Evolutionary conservation across 495 filamentous ascomycete genomes (phyloP), one percentile per base, ranked within the genome.

Genomic region (Penicillium cataractarum): DNA sequence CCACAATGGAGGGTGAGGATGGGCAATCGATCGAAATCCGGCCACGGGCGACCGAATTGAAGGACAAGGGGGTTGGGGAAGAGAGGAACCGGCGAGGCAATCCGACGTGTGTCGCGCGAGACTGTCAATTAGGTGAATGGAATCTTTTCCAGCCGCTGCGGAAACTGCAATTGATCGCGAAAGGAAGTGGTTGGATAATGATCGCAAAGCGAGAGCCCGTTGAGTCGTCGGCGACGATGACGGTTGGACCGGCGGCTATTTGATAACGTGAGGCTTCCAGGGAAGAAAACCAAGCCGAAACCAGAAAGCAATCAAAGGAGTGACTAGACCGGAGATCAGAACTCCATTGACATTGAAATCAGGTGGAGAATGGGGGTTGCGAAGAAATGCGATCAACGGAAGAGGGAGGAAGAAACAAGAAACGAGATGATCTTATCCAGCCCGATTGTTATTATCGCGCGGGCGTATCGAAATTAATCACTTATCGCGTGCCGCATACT

Each of bases 1-100:
- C 81, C 76, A 80, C 77, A 65, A 76, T 82, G 77, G 74, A 82
- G 69, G 75, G 68, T 66, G 76, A 73, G 54, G 53, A 68, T 55
- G 60, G 64, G 70, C 59, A 69, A 48, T 69, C 61, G 52, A 70
- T 78, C 62, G 64, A 79, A 77, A 75, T 74, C 64, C 76, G 72
- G 76, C 64, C 72, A 57, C 57, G 52, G 66, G 58, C 50, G 58
- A 79, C 74, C 75, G 74, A 78, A 76, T 74, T 72, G 63, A 57
- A 65, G 61, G 57, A 49, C 24, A 51, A 64, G 55, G 57, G 57
- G 69, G 55, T 15, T 22, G 17, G 37, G 59, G 48, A 58, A 32
- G 33, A 48, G 49, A 39, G 49, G 33, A 26, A 39, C 10, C 32
- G 3, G 19, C 37, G 35, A 44, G 33, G 26, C n/a, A 8, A 39